phyloP scores from a whole-genome alignment of 495 filamentous ascomycete genomes.

The Letharia columbiana region DNA sequence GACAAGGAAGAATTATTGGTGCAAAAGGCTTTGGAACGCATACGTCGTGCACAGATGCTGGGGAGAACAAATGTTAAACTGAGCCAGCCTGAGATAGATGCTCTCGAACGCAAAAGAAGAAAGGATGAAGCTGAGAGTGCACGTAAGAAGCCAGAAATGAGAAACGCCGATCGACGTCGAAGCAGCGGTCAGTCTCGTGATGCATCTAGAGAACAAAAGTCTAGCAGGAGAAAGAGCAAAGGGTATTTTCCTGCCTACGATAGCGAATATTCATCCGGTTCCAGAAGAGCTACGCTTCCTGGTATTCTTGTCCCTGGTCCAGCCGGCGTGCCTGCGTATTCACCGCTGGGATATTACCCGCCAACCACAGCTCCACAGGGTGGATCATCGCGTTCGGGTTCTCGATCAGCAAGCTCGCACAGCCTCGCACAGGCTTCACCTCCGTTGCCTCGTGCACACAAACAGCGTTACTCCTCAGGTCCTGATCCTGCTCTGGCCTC shows the following conservation, averaged over 20 bases:
- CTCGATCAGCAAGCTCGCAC: slow-evolving; percentile 35
- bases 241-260: slow-evolving; percentile 18
- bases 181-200: slow-evolving; percentile 20
- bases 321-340: slow-evolving; percentile 61
- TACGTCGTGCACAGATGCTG: slow-evolving; percentile 61
- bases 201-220: slow-evolving; percentile 25
- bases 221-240: slow-evolving; percentile 26
- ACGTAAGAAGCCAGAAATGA: slow-evolving; percentile 23
- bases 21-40: slow-evolving; percentile 64
- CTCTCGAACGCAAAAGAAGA: slow-evolving; percentile 60
- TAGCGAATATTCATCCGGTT: slow-evolving; percentile 6
- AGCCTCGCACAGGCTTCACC: slow-evolving; percentile 33
- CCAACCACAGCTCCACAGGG: slow-evolving; percentile 11
- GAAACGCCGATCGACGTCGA: slow-evolving; percentile 18
- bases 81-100: slow-evolving; percentile 64
- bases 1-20: slow-evolving; percentile 66
- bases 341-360: slow-evolving; percentile 38
- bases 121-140: slow-evolving; percentile 38
- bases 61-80: slow-evolving; percentile 71
- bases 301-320: slow-evolving; percentile 50
- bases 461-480: slow-evolving; percentile 29
- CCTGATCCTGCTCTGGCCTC: slow-evolving; percentile 29
- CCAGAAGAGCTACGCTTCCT: slow-evolving; percentile 19
- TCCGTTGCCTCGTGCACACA: slow-evolving; percentile 31
- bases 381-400: slow-evolving; percentile 30